Evolutionary conservation across 495 filamentous ascomycete species (phyloP).

Genomic region (Neurospora sublineolata): DNA sequence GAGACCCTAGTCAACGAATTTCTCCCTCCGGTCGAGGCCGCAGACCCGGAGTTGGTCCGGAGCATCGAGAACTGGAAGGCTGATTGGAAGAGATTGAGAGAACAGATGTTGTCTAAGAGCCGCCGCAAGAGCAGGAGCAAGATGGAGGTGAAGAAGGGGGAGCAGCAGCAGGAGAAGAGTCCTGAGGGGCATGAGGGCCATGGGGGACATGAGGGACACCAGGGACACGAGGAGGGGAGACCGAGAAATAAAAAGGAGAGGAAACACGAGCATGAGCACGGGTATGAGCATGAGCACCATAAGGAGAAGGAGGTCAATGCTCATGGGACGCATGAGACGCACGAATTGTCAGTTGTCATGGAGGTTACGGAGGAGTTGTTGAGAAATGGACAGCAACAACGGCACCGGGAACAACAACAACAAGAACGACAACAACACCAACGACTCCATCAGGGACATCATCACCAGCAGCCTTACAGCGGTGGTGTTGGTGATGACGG

Average conservation of each 20-base stretch:
- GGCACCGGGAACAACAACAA: not conserved
- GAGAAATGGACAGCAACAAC: not conserved
- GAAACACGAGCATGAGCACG: not conserved
- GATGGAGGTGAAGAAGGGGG: too few relatives aligned
- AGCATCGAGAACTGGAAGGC: conserved; percentile 36
- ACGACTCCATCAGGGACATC: not conserved
- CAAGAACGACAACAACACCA: not conserved
- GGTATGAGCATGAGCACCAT: not conserved
- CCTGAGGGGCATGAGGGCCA: not conserved
- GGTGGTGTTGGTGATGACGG: not conserved
- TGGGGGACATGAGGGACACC: not conserved
- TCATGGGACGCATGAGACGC: not conserved
- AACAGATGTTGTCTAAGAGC: conserved; percentile 14
- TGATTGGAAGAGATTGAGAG: conserved; percentile 28
- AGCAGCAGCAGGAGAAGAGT: not conserved
- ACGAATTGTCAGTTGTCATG: not conserved
- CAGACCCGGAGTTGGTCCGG: conserved; percentile 30
- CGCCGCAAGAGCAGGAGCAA: conserved; percentile 1
- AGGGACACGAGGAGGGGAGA: not conserved
- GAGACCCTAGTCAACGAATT: conserved; percentile 36
- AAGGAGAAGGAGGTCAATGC: not conserved
- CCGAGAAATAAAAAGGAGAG: not conserved
- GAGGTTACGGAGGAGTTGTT: not conserved
- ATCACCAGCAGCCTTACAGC: not conserved
- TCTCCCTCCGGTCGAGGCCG: conserved; percentile 21